These are phyloP conservation scores for Leishmania mexicana DNA, from an alignment of 208 protist genomes.

Conservation along the genomic window DNA sequence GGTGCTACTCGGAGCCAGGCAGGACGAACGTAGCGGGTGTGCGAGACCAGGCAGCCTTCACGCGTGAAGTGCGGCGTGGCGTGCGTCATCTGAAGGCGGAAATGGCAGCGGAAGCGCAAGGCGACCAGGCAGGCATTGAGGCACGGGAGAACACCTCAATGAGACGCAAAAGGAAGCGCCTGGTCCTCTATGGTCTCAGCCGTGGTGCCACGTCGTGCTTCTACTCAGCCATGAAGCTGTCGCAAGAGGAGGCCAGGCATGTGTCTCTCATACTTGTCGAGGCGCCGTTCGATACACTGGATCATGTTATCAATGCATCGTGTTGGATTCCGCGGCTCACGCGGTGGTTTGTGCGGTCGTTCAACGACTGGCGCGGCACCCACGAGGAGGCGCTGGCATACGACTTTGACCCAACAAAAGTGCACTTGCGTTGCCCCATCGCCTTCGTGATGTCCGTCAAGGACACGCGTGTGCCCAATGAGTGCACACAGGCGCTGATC, in stretches of 20 bases:
- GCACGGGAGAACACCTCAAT: not conserved
- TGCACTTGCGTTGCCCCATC: slow-evolving; percentile 76
- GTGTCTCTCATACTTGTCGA: slow-evolving; percentile 86
- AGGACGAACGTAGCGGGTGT: slow-evolving; percentile 65
- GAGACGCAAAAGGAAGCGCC: slow-evolving; percentile 25
- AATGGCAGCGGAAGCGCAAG: not conserved
- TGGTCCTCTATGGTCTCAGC: slow-evolving; percentile 88
- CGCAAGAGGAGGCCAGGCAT: slow-evolving; percentile 53
- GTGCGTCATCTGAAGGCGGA: slow-evolving; percentile 41
- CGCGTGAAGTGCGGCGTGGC: slow-evolving; percentile 69
- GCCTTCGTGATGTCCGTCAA: slow-evolving; percentile 81
- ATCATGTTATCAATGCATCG: slow-evolving; percentile 72
- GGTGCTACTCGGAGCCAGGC: slow-evolving; percentile 62
- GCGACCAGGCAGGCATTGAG: not conserved
- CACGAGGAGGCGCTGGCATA: slow-evolving; percentile 48
- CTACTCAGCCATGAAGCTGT: slow-evolving; percentile 82
- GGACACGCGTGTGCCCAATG: slow-evolving; percentile 75
- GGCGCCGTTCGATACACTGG: slow-evolving; percentile 83
- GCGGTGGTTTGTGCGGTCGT: slow-evolving; percentile 70
- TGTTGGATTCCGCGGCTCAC: slow-evolving; percentile 57
- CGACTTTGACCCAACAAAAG: slow-evolving; percentile 49
- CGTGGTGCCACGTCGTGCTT: slow-evolving; percentile 82
- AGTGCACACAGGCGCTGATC: slow-evolving; percentile 71
- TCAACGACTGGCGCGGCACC: slow-evolving; percentile 68
- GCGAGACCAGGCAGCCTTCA: slow-evolving; percentile 69